Evolutionary conservation across 208 protist genomes (phyloP), one percentile per base, ranked within the genome.

Genomic region (Blechomonas ayalai): DNA sequence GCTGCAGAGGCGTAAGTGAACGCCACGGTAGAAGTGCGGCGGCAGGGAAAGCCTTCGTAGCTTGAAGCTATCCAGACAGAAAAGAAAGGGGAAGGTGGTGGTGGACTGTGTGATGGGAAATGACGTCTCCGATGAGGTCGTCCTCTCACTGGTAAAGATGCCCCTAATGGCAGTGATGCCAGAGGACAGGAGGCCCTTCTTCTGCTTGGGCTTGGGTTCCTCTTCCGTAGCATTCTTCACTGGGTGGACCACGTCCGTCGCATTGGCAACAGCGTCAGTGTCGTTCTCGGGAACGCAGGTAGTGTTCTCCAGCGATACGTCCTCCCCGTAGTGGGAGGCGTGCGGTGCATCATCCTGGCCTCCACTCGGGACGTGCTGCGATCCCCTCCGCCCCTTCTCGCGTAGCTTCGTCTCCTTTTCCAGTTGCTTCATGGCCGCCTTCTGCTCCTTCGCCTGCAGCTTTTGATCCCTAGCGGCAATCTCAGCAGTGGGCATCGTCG

Each of bases 1-100:
- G 33, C 23, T 55, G 45, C 61, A 59, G 28, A 75, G 55, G 48
- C 67, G 67, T 31, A 75, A 57, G 53, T 75, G 56, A 32, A 75
- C 51, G 23, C 33, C 67, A 29, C 67, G 67, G 61, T 75, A 75
- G 51, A 57, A 65, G 35, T 59, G 39, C 19, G 59, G 56, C n/a
- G 63, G 41, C 52, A 59, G 51, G 45, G 39, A 23, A 2, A 75
- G 67, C 44, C 70, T 63, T 29, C 43, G 45, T 25, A 75, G 61
- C 43, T 57, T 29, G 32, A 75, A 75, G 20, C 53, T 45, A 34
- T 69, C 63, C 15, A 75, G 50, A 35, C 65, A 37, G 44, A 75
- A 40, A 19, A 75, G 52, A 31, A 43, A 75, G 25, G 67, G 67
- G 40, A 58, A 69, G 4, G 67, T 46, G 4, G 60, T 66, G 42